Percentiles rank a stretch among this genome's conserved stretches.
Evolutionary conservation across 495 filamentous ascomycete species (phyloP).

Genomic region (Trichoderma gamsii): DNA sequence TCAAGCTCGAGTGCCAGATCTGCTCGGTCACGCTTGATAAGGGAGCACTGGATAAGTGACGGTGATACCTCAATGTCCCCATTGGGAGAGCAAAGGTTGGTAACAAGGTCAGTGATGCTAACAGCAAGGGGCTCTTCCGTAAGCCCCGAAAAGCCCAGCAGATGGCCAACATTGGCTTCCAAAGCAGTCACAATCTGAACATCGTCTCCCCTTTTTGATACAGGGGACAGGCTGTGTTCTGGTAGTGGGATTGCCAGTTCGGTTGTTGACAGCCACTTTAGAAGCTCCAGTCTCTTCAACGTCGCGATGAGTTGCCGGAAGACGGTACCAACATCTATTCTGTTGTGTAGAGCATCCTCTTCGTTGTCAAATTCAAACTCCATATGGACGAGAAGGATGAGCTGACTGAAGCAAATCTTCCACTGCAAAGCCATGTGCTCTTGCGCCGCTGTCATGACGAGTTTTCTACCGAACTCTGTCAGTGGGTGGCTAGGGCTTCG

Average conservation of each 20-base stretch:
- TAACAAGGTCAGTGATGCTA: constrained; percentile 46
- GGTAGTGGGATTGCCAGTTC: constrained; percentile 37
- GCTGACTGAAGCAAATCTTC: constrained; percentile 68
- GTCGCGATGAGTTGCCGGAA: constrained; percentile 61
- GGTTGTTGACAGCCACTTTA: constrained; percentile 71
- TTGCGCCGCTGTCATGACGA: constrained; percentile 67
- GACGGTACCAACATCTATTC: constrained; percentile 60
- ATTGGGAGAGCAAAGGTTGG: constrained; percentile 46
- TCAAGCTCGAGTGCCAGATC: constrained; percentile 72
- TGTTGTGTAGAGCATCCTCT: constrained; percentile 52
- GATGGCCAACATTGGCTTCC: constrained; percentile 44
- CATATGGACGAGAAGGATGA: constrained; percentile 77
- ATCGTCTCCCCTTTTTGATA: constrained; percentile 26
- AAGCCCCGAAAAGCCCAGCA: constrained; percentile 39
- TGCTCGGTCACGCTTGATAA: constrained; percentile 61
- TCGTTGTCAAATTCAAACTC: constrained; percentile 67
- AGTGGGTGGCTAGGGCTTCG: constrained; percentile 37
- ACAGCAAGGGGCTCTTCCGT: constrained; percentile 34
- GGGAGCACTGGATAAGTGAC: constrained; percentile 58
- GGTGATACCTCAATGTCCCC: constrained; percentile 47
- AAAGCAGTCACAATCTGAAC: constrained; percentile 42
- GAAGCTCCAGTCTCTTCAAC: constrained; percentile 67
- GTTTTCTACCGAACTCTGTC: constrained; percentile 65
- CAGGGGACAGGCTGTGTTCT: constrained; percentile 25
- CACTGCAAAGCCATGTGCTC: constrained; percentile 67